Evolutionary conservation across 163 green algal genomes (phyloP).

Genomic region (Volvox carteri): DNA sequence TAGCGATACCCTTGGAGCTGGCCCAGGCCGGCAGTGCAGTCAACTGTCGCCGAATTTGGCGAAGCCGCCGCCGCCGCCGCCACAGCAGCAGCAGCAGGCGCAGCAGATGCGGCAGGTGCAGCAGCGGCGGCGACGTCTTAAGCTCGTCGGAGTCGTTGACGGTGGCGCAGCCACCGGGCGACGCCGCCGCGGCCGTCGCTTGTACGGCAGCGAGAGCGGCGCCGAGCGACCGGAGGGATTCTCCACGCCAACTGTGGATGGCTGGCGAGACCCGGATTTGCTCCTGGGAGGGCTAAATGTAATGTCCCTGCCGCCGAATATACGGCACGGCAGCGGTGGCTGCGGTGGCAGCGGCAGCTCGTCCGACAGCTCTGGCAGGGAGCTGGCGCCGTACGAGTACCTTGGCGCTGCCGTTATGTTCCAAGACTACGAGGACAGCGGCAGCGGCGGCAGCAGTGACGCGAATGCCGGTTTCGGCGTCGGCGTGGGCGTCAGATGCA

Average conservation of each 20-base stretch:
- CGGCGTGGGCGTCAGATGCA: neutral
- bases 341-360: neutral
- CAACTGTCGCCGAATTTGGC: no score
- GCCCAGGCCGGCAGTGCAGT: no score
- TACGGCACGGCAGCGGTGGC: neutral
- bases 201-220: neutral
- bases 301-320: conserved; percentile 11
- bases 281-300: neutral
- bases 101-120: neutral
- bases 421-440: neutral
- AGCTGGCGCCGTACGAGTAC: conserved; percentile 31
- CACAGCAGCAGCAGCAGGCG: neutral
- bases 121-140: neutral
- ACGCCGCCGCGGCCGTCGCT: neutral
- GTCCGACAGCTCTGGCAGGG: conserved; percentile 1
- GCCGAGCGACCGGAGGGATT: neutral
- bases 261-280: neutral
- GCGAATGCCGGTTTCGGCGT: neutral
- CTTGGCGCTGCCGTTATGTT: conserved; percentile 21
- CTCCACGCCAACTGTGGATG: neutral
- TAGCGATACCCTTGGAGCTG: no score
- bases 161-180: neutral
- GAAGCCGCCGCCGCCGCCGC: neutral
- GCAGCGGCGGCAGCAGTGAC: no score
- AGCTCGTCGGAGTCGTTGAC: neutral